Percentiles rank a stretch among this genome's conserved stretches.
These are phyloP conservation scores for Wickerhamiella pararugosa DNA, from an alignment of 1,139 yeast genomes.

Conservation along the genomic window DNA sequence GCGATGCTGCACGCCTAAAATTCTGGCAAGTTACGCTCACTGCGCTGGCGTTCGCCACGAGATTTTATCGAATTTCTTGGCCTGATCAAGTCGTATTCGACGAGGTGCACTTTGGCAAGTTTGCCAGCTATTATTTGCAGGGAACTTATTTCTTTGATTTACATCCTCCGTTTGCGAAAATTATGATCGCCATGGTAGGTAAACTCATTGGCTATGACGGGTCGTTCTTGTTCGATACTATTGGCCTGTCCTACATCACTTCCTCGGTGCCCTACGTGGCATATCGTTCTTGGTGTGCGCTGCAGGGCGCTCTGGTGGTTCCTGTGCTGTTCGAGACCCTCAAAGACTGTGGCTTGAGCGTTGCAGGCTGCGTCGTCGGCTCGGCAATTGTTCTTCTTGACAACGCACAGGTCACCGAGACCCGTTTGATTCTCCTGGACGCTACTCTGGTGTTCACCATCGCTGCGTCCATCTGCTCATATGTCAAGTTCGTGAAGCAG, in stretches of 20 bases:
- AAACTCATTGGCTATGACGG: slow-evolving; percentile 85
- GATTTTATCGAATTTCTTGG: slow-evolving; percentile 55
- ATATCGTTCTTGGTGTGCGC: slow-evolving; percentile 67
- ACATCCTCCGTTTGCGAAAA: slow-evolving; percentile 96
- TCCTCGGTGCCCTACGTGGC: slow-evolving; percentile 83
- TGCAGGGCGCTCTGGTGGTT: slow-evolving; percentile 67
- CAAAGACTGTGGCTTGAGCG: slow-evolving; percentile 68
- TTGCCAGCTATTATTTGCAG: slow-evolving; percentile 52
- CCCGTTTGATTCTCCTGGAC: slow-evolving; percentile 79
- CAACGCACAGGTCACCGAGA: slow-evolving; percentile 84
- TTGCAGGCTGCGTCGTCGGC: slow-evolving; percentile 68
- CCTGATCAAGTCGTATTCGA: slow-evolving; percentile 92
- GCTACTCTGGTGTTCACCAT: slow-evolving; percentile 75
- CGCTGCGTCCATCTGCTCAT: slow-evolving; percentile 62
- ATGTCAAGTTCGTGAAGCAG: slow-evolving; percentile 63
- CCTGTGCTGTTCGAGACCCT: slow-evolving; percentile 71
- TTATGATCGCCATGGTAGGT: slow-evolving; percentile 82
- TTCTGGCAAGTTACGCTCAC: slow-evolving; percentile 32
- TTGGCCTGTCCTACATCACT: slow-evolving; percentile 66
- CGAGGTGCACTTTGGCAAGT: slow-evolving; percentile 95
- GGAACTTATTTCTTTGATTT: slow-evolving; percentile 63
- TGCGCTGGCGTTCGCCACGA: slow-evolving; percentile 45
- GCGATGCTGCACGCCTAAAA: background rate
- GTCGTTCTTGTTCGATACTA: slow-evolving; percentile 72
- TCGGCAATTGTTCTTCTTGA: slow-evolving; percentile 72